These are phyloP conservation scores for Protea cynaroides DNA, from an alignment of 164 flowering plant genomes.

Conservation along the genomic window DNA sequence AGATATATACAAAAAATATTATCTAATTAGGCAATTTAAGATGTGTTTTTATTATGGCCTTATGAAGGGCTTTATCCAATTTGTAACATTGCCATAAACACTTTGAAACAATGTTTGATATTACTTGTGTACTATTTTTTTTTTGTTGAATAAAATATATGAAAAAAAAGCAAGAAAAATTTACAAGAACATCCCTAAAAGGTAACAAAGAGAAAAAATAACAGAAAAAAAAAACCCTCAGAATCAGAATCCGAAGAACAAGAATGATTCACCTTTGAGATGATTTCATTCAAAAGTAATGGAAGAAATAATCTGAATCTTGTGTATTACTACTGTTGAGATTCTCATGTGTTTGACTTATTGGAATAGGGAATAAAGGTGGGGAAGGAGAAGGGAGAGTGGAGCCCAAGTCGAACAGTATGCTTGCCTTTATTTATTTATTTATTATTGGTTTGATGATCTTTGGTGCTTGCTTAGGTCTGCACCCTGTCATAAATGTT, in stretches of 20 bases:
- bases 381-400: slow-evolving; percentile 14
- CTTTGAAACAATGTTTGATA: background rate
- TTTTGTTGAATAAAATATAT: too few relatives aligned
- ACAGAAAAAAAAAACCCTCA: too few relatives aligned
- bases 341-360: slow-evolving; percentile 25
- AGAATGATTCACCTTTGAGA: too few relatives aligned
- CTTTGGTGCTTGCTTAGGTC: slow-evolving; percentile 46
- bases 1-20: slow-evolving; percentile 2
- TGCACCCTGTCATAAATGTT: slow-evolving; percentile 53
- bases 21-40: background rate
- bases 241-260: too few relatives aligned
- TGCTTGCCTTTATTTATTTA: slow-evolving; percentile 10
- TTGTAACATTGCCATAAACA: slow-evolving; percentile 1
- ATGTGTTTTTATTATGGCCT: too few relatives aligned
- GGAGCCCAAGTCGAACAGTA: slow-evolving; percentile 47
- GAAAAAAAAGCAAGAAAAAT: too few relatives aligned
- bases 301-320: too few relatives aligned
- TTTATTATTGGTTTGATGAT: slow-evolving; percentile 15
- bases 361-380: slow-evolving; percentile 9
- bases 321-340: background rate
- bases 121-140: too few relatives aligned
- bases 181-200: too few relatives aligned
- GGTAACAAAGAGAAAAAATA: too few relatives aligned
- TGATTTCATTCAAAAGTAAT: too few relatives aligned
- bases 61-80: slow-evolving; percentile 1